Base-by-base conservation (phyloP, 1,284 basidiomycete genomes). In the Baeospora myosura region DNA sequence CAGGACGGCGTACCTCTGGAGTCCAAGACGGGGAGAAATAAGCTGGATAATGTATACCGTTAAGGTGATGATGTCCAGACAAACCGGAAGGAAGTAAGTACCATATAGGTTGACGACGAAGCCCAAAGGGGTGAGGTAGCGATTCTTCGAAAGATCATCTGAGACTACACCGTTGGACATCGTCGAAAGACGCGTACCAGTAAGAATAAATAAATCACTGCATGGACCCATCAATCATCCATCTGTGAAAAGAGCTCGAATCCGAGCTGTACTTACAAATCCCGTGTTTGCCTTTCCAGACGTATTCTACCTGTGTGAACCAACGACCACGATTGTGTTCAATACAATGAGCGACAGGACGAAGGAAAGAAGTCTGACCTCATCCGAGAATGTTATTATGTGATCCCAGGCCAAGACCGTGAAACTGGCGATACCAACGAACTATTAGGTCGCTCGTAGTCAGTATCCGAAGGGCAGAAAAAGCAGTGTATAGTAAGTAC, bases 271-370 rank as follows among this genome's bases (percentile, higher is more conserved):
- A n/a, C 23, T 38, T 18, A 24, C 8, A n/a, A 32, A 54, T 68
- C 49, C 2, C 71, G 64, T 54, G 72, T 72, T 35, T 52, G 60
- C 66, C 64, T 48, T 66, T 68, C 74, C 74, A 76, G 21, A 76
- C 61, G 48, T 65, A 68, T 41, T 72, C 66, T 8, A 72, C 63
- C 67, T 71, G 41, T 7, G 28, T 12, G n/a, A 12, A 38, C 38
- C 39, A 17, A 23, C 30, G 21, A 34, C 14, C 2, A 8, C 4
- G 18, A 34, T 34, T 16, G 21, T 4, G 4, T 11, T 34, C 2
- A 4, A 20, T 28, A 3, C 4, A 3, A 41, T 14, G 5, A n/a
- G n/a, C n/a, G n/a, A n/a, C n/a, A n/a, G n/a, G n/a, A n/a, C n/a
- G n/a, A n/a, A n/a, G 16, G 30, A 34, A 23, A n/a, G 14, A 22